phyloP scores from a whole-genome alignment of 179 eudicot species.

The Actinidia arguta region DNA sequence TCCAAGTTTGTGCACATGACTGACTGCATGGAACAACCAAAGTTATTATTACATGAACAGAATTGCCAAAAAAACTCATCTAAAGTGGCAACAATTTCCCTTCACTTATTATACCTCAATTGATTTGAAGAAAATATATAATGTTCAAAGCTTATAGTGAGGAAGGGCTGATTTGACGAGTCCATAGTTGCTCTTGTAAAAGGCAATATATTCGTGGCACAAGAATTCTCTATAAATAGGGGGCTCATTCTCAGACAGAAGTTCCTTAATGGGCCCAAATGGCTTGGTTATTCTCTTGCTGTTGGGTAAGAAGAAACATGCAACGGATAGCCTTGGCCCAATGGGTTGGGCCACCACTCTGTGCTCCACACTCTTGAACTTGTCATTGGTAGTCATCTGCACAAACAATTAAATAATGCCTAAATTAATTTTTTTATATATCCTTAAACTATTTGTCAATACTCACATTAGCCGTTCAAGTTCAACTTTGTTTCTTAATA shows the following conservation, averaged over 20 bases:
- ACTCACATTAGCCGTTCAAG: no score
- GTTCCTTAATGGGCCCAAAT: slow-evolving; percentile 40
- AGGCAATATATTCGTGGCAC: slow-evolving; percentile 38
- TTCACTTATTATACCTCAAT: neutral
- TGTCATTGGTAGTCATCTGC: slow-evolving; percentile 49
- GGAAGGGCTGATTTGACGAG: slow-evolving; percentile 39
- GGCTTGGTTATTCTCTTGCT: slow-evolving; percentile 23
- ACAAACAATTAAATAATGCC: no score
- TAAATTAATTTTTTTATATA: no score
- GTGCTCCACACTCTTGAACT: slow-evolving; percentile 51
- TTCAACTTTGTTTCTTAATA: no score
- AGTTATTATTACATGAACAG: neutral
- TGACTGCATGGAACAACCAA: no score
- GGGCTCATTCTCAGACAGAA: slow-evolving; percentile 33
- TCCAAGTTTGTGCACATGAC: no score
- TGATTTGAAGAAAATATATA: neutral
- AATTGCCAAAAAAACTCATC: neutral
- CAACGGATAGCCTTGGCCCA: slow-evolving; percentile 37
- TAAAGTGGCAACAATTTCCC: neutral
- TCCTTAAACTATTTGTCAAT: no score
- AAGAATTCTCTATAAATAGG: slow-evolving; percentile 39
- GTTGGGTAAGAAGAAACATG: slow-evolving; percentile 48
- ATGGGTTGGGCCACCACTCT: slow-evolving; percentile 46
- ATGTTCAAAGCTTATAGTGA: slow-evolving; percentile 26
- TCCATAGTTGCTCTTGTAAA: slow-evolving; percentile 26